phyloP scores from a whole-genome alignment of 2,329 filamentous ascomycete species.

The Phialocephala sp. region DNA sequence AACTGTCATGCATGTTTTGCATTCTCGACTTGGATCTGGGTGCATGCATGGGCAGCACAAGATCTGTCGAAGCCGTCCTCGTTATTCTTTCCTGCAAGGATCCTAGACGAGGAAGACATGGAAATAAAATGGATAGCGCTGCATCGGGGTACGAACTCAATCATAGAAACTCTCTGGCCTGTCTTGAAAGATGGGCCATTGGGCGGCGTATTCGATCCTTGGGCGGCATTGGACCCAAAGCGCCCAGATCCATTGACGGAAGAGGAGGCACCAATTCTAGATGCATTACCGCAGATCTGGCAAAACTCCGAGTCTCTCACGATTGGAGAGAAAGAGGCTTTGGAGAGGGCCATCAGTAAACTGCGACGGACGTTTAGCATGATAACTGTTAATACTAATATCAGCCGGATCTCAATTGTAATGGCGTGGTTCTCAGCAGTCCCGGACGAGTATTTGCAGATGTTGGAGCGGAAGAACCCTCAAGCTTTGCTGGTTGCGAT shows the following conservation, averaged over 20 bases:
- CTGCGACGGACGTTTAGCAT: constrained; percentile 34
- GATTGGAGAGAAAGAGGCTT: constrained; percentile 17
- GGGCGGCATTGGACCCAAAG: constrained; percentile 29
- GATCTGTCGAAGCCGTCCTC: constrained; percentile 34
- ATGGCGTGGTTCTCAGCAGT: constrained; percentile 47
- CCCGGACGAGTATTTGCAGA: constrained; percentile 41
- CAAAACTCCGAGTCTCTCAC: constrained; percentile 17
- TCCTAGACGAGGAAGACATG: constrained; percentile 35
- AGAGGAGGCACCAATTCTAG: constrained; percentile 29
- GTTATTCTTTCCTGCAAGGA: constrained; percentile 43
- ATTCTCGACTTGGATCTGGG: constrained; percentile 43
- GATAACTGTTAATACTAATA: constrained; percentile 33
- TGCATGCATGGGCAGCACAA: constrained; percentile 44
- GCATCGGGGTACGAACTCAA: constrained; percentile 40
- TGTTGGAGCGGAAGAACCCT: constrained; percentile 44
- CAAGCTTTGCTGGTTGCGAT: constrained; percentile 46
- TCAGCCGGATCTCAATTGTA: constrained; percentile 32
- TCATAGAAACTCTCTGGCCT: constrained; percentile 32
- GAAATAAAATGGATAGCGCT: constrained; percentile 43
- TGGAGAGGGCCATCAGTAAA: constrained; percentile 24
- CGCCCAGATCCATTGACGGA: constrained; percentile 25
- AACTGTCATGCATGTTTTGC: constrained; percentile 43
- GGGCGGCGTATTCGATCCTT: constrained; percentile 33
- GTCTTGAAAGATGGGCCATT: constrained; percentile 36
- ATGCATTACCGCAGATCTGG: constrained; percentile 30